phyloP scores from a whole-genome alignment of 2,329 filamentous ascomycete species.

The Arthrobotrys megalospora region DNA sequence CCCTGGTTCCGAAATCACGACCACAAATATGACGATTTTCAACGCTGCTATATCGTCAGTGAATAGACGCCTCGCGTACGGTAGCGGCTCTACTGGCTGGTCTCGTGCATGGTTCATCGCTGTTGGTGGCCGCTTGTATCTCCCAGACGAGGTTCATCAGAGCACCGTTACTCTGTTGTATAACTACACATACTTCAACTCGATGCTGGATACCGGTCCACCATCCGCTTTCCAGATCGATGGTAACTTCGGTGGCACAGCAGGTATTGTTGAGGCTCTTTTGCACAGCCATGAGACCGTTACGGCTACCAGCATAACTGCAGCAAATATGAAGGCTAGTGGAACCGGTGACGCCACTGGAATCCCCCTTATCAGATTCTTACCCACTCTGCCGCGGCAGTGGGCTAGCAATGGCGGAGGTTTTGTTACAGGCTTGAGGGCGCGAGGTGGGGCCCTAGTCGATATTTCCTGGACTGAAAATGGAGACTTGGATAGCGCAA shows the following conservation, averaged over 20 bases:
- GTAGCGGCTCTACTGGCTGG: conserved; percentile 72
- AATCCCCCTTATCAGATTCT: conserved; percentile 31
- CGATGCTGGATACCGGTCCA: conserved; percentile 69
- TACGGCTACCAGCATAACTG: conserved; percentile 24
- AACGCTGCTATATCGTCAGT: conserved; percentile 65
- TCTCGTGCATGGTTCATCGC: conserved; percentile 71
- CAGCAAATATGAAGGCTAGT: conserved; percentile 34
- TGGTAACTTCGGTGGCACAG: conserved; percentile 71
- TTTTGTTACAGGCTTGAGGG: conserved; percentile 59
- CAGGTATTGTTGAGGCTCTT: conserved; percentile 70
- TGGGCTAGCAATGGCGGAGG: conserved; percentile 56
- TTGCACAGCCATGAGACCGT: conserved; percentile 67
- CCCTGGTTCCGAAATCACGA: conserved; percentile 68
- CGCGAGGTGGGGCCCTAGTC: conserved; percentile 59
- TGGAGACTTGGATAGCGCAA: conserved; percentile 31
- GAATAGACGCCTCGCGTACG: conserved; percentile 65
- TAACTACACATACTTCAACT: conserved; percentile 69
- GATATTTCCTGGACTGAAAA: conserved; percentile 57
- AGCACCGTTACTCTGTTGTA: conserved; percentile 68
- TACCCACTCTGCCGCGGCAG: conserved; percentile 61
- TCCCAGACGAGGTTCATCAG: conserved; percentile 66
- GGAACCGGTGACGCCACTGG: conserved; percentile 41
- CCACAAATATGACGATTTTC: conserved; percentile 62
- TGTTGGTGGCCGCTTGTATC: conserved; percentile 70
- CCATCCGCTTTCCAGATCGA: conserved; percentile 70